Evolutionary conservation across 768 basidiomycete species (phyloP).

Genomic region (Podaxis carcinomalis): DNA sequence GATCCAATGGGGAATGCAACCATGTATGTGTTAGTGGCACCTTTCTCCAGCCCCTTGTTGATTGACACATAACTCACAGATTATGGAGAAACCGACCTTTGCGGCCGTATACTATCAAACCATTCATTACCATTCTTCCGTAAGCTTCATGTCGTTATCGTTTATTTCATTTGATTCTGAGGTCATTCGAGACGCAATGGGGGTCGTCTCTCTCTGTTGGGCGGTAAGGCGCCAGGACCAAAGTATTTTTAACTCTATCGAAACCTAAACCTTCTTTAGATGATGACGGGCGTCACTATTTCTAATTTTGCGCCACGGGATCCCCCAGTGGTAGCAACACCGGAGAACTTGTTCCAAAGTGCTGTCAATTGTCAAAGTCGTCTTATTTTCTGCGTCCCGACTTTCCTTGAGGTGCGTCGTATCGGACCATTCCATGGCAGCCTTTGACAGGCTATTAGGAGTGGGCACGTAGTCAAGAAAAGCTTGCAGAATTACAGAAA

Average conservation of each 20-base stretch:
- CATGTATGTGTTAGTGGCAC: conserved; percentile 10
- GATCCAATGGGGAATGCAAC: conserved; percentile 14
- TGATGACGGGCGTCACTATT: conserved; percentile 15
- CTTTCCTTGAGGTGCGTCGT: conserved; percentile 20
- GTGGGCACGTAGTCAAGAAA: conserved; percentile 17
- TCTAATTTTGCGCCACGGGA: conserved; percentile 20
- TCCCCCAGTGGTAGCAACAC: conserved; percentile 14
- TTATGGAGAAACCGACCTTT: conserved; percentile 21
- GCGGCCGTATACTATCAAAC: conserved; percentile 17
- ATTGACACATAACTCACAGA: conserved; percentile 8
- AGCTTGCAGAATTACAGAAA: conserved; percentile 15
- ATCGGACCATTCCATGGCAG: background rate
- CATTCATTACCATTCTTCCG: conserved; percentile 20
- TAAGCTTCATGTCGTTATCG: conserved; percentile 6
- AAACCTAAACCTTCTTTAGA: background rate
- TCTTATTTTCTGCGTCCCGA: conserved; percentile 14
- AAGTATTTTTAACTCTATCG: background rate
- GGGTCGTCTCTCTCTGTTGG: conserved; percentile 16
- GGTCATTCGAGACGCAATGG: conserved; percentile 15
- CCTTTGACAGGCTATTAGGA: conserved; percentile 12
- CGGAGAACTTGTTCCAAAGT: conserved; percentile 16
- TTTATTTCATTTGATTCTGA: background rate
- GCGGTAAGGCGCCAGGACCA: conserved; percentile 9
- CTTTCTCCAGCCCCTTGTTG: background rate
- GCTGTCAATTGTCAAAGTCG: conserved; percentile 6